phyloP scores from a whole-genome alignment of 129 eudicot genomes.

The Flaveria trinervia region DNA sequence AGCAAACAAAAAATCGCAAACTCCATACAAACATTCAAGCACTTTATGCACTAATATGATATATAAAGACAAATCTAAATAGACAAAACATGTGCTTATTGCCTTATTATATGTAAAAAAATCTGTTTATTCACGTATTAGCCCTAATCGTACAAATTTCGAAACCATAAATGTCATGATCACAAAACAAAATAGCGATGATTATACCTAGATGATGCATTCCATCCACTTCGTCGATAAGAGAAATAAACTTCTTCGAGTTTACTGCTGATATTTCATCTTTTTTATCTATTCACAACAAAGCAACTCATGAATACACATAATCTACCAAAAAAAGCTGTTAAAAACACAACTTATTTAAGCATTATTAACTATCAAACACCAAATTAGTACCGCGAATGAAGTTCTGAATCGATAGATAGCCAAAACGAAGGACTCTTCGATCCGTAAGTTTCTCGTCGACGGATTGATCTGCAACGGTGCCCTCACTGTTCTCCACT shows the following conservation, averaged over 20 bases:
- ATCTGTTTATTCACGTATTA: not conserved
- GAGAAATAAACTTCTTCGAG: conserved; percentile 40
- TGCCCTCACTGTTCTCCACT: not conserved
- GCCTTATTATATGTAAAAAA: not conserved
- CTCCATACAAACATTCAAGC: not conserved
- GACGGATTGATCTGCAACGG: not conserved
- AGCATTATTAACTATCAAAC: not conserved
- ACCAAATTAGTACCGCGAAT: conserved; percentile 22
- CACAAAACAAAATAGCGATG: not conserved
- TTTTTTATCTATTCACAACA: conserved; percentile 32
- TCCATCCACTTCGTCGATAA: conserved; percentile 49
- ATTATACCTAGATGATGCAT: conserved; percentile 57
- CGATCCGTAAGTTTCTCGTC: conserved; percentile 20
- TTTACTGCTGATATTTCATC: conserved; percentile 47
- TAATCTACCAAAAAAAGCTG: not conserved
- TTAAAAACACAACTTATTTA: not conserved
- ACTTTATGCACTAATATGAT: not conserved
- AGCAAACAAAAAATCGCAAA: not conserved
- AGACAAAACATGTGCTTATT: not conserved
- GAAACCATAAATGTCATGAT: not conserved
- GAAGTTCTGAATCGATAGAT: conserved; percentile 30
- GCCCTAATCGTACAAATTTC: not conserved
- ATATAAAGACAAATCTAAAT: not conserved
- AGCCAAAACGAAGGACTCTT: conserved; percentile 34
- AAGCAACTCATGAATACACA: not conserved